phyloP scores from a whole-genome alignment of 768 basidiomycete genomes.

The Hypsizygus marmoreus region DNA sequence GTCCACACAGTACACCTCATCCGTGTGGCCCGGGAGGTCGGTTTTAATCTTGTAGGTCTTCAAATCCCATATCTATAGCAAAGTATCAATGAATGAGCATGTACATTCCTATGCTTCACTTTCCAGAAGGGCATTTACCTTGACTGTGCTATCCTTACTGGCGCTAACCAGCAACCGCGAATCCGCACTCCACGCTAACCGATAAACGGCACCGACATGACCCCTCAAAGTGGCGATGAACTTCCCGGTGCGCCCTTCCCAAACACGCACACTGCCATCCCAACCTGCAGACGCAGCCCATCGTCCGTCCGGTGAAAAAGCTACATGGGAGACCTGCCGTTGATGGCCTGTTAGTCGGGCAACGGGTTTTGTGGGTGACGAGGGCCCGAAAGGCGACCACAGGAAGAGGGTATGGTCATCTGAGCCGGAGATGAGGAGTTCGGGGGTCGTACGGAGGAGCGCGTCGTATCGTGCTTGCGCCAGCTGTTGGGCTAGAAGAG shows the following conservation, averaged over 20 bases:
- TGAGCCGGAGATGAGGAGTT: conserved; percentile 91
- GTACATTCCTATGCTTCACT: background rate
- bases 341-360: conserved; percentile 93
- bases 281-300: conserved; percentile 91
- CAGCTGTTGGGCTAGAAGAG: conserved; percentile 63
- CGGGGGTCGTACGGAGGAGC: conserved; percentile 65
- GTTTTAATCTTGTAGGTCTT: conserved; percentile 94
- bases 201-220: conserved; percentile 92
- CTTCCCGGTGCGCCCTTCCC: conserved; percentile 85
- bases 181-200: conserved; percentile 95
- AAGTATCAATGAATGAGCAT: background rate
- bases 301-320: conserved; percentile 91
- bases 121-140: conserved; percentile 51
- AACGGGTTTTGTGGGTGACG: conserved; percentile 41
- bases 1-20: conserved; percentile 99
- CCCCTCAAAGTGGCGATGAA: conserved; percentile 91
- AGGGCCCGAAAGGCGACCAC: conserved; percentile 79
- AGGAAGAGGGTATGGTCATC: conserved; percentile 98
- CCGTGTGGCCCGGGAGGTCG: conserved; percentile 94
- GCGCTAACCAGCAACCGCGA: conserved; percentile 90
- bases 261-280: conserved; percentile 88
- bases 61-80: conserved; percentile 88
- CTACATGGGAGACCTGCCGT: conserved; percentile 90
- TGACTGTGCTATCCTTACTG: conserved; percentile 94
- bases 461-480: conserved; percentile 80